Evolutionary conservation across 257 asterid species (phyloP), one percentile per base, ranked within the genome.

Genomic region (Lavandula angustifolia): DNA sequence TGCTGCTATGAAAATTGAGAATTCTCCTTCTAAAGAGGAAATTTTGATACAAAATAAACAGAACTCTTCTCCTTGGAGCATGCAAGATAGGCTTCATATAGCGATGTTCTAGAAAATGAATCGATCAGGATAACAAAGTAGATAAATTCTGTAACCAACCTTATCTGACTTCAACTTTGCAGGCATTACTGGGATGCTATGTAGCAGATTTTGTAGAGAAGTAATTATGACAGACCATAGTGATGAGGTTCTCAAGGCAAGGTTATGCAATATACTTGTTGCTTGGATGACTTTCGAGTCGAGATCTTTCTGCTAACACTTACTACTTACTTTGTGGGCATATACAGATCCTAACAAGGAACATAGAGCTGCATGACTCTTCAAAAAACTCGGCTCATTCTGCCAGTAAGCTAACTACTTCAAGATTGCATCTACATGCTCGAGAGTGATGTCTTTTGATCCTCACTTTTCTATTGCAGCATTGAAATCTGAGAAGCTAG

Each of bases 231-330:
- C 99, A 43, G 99, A 92, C 81, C 96, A 90, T 68, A 90, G 82
- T 55, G 90, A 83, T 3, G 96, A 92, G 81, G 97, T 89, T 81
- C 89, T 92, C 65, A 92, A 92, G 98, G 98, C 85, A 88, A 78
- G 94, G 61, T 71, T 73, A 70, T 47, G 78, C 59, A 44, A 62
- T 71, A 60, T 49, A 37, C 40, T 68, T 65, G 18, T 6, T 67
- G 78, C 69, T 58, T 50, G 53, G 9, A n/a, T 55, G 46, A 60
- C 37, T 54, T 60, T 62, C 7, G 38, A 76, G 61, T 58, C 12
- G 16, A 61, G 52, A 34, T 69, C 29, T 73, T 61, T 46, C 43
- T 51, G 27, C 63, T 55, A 54, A 77, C 67, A 62, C 52, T 16
- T 53, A 16, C 49, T 11, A 22, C 27, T 22, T 22, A 22, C 1